These are phyloP conservation scores for Colletotrichum karsti DNA, from an alignment of 2,329 filamentous ascomycete species.

Conservation along the genomic window DNA sequence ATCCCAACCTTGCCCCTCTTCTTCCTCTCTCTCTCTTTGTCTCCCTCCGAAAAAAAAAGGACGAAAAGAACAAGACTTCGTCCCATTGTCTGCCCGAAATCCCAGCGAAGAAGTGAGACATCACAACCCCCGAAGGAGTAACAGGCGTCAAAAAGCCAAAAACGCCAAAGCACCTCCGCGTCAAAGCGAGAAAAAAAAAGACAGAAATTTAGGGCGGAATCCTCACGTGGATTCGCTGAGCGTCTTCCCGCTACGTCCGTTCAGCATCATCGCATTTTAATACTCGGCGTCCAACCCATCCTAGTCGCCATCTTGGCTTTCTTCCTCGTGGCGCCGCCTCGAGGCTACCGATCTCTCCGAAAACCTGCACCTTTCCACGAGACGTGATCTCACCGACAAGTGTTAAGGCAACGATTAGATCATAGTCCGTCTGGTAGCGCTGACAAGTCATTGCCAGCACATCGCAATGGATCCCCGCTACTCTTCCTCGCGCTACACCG, in stretches of 20 bases:
- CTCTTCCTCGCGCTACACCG: conserved; percentile 27
- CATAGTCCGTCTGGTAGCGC: not conserved
- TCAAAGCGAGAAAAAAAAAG: conserved; percentile 8
- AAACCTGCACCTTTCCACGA: not conserved
- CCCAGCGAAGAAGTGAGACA: conserved; percentile 29
- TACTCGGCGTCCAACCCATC: conserved; percentile 16
- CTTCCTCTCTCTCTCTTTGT: conserved; percentile 27
- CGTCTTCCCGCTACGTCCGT: conserved; percentile 20
- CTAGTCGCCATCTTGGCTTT: not conserved
- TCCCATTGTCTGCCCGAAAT: not conserved
- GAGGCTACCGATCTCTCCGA: not conserved
- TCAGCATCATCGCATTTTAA: not conserved
- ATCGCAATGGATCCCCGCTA: conserved; percentile 32
- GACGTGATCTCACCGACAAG: not conserved
- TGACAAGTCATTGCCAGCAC: conserved; percentile 7
- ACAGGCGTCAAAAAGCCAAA: not conserved
- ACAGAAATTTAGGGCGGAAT: conserved; percentile 9
- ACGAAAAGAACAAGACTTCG: not conserved
- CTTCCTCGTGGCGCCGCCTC: not conserved
- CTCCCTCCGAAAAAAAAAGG: not conserved
- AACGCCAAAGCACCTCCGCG: conserved; percentile 17
- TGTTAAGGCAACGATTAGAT: not conserved
- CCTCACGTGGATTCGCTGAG: conserved; percentile 25
- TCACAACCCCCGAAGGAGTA: not conserved
- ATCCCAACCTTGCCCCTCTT: conserved; percentile 16